Percentiles rank a stretch among this genome's conserved stretches.
These are phyloP conservation scores for Diplodia scrobiculata DNA, from an alignment of 2,329 filamentous ascomycete species.

Conservation along the genomic window DNA sequence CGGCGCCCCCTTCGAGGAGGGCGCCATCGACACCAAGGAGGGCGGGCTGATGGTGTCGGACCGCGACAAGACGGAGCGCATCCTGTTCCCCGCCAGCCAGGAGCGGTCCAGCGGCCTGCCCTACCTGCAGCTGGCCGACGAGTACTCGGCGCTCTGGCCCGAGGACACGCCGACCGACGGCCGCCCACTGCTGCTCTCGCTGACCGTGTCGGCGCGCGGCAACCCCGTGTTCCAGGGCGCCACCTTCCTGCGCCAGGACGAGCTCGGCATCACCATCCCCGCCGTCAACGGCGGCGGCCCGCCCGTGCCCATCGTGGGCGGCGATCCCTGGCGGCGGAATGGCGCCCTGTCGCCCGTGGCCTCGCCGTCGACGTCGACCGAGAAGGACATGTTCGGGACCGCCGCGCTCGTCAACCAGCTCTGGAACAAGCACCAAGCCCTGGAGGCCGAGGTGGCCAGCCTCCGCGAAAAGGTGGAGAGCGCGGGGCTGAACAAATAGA, in stretches of 20 bases:
- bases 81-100: constrained; percentile 19
- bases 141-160: constrained; percentile 21
- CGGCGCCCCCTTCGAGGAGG: constrained; percentile 18
- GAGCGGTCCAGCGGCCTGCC: constrained; percentile 12
- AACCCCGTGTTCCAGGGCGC: constrained; percentile 20
- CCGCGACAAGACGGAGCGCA: not conserved
- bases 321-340: not conserved
- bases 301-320: too few relatives aligned
- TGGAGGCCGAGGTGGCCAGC: constrained; percentile 12
- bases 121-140: constrained; percentile 16
- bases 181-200: constrained; percentile 14
- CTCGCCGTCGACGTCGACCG: not conserved
- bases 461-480: constrained; percentile 1
- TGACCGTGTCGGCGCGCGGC: constrained; percentile 2
- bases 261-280: not conserved
- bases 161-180: constrained; percentile 15
- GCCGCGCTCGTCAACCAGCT: constrained; percentile 17
- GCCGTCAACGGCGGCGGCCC: not conserved
- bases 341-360: not conserved
- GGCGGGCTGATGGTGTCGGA: constrained; percentile 11
- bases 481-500: not conserved
- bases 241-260: constrained; percentile 15
- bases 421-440: constrained; percentile 14
- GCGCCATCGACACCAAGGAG: constrained; percentile 10
- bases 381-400: constrained; percentile 14